These are phyloP conservation scores for Selenicereus undatus DNA, from an alignment of 148 eudicot genomes.

Conservation along the genomic window DNA sequence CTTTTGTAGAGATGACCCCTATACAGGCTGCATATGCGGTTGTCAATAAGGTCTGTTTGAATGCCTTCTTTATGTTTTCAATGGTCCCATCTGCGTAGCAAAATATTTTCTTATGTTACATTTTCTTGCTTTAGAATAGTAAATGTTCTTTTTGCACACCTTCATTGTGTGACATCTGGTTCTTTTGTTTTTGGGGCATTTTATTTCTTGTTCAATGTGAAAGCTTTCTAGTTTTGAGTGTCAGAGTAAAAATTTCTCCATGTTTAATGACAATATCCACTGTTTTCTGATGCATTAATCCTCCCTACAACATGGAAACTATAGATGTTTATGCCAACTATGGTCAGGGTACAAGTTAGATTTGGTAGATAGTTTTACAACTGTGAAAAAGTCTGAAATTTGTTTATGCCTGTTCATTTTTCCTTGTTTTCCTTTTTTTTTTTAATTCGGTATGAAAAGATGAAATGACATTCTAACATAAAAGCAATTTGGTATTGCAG, in stretches of 20 bases:
- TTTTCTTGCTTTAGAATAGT: too few species aligned
- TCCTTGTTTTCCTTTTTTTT: not conserved
- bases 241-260: not conserved
- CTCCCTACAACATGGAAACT: not conserved
- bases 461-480: slow-evolving; percentile 17
- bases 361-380: not conserved
- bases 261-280: not conserved
- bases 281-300: not conserved
- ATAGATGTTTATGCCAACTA: not conserved
- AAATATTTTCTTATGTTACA: not conserved
- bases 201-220: too few species aligned
- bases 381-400: not conserved
- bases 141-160: too few species aligned
- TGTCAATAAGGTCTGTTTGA: slow-evolving; percentile 59
- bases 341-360: not conserved
- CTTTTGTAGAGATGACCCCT: slow-evolving; percentile 85
- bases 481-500: slow-evolving; percentile 39
- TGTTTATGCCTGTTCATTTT: not conserved
- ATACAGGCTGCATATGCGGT: slow-evolving; percentile 97
- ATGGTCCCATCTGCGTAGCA: not conserved
- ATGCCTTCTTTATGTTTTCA: not conserved
- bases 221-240: too few species aligned
- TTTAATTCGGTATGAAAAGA: too few species aligned
- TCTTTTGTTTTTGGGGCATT: too few species aligned
- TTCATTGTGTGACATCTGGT: too few species aligned